phyloP scores from a whole-genome alignment of 768 basidiomycete species.

The Amanita fuliginea region DNA sequence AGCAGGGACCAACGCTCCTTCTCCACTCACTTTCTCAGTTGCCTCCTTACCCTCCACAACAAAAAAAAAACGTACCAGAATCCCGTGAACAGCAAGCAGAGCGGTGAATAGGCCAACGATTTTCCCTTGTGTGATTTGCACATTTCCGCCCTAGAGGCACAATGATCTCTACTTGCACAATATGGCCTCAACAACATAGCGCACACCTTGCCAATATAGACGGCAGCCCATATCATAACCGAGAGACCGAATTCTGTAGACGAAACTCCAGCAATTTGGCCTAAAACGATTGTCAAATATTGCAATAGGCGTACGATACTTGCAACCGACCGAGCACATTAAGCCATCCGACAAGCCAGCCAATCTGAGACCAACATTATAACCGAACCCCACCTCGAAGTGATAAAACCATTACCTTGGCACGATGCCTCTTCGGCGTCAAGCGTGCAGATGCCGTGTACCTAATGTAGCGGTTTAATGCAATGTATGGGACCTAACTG shows the following conservation, averaged over 20 bases:
- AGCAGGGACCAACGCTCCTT: conserved; percentile 18
- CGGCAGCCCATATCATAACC: conserved; percentile 74
- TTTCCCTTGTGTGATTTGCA: conserved; percentile 57
- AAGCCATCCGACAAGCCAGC: conserved; percentile 77
- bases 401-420: conserved; percentile 29
- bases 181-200: too few species aligned
- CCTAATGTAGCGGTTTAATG: conserved; percentile 18
- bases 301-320: too few species aligned
- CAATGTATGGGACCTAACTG: not conserved
- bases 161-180: not conserved
- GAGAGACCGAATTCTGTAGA: conserved; percentile 79
- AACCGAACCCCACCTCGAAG: not conserved
- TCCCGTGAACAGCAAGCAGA: conserved; percentile 68
- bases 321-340: conserved; percentile 56
- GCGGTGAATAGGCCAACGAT: conserved; percentile 70
- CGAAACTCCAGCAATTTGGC: conserved; percentile 77
- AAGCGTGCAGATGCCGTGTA: conserved; percentile 75
- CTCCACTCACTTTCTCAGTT: conserved; percentile 6
- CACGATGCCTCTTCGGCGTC: conserved; percentile 51
- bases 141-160: conserved; percentile 35
- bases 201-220: conserved; percentile 41
- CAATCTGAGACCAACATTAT: conserved; percentile 33
- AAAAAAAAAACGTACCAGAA: conserved; percentile 34
- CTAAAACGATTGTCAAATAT: conserved; percentile 19
- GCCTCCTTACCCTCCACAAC: conserved; percentile 3